phyloP scores from a whole-genome alignment of 164 flowering plant genomes.

The Nymphaea colorata region DNA sequence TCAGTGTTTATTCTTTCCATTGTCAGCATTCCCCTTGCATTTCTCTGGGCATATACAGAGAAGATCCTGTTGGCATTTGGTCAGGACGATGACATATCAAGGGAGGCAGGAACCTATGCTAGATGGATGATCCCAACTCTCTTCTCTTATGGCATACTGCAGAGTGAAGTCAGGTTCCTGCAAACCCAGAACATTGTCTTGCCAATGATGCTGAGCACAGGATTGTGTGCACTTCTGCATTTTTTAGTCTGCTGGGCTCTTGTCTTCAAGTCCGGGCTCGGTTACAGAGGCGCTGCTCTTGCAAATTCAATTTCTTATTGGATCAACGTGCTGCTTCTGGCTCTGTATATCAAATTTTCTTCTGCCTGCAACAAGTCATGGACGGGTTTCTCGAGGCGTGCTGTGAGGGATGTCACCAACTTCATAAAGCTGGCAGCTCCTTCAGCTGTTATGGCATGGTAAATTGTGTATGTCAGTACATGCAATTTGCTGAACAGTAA shows the following conservation, averaged over 20 bases:
- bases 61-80: slow-evolving; percentile 15
- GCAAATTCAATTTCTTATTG: slow-evolving; percentile 21
- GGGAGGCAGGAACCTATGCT: slow-evolving; percentile 21
- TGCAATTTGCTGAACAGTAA: neutral
- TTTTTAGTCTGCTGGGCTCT: slow-evolving; percentile 24
- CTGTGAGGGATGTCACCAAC: slow-evolving; percentile 3
- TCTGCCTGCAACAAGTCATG: slow-evolving; percentile 11
- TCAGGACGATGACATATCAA: slow-evolving; percentile 22
- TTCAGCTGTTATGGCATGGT: slow-evolving; percentile 12
- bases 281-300: slow-evolving; percentile 27
- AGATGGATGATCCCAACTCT: slow-evolving; percentile 25
- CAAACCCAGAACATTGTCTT: slow-evolving; percentile 27
- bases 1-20: slow-evolving; percentile 17
- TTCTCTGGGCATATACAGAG: slow-evolving; percentile 19
- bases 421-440: slow-evolving; percentile 9
- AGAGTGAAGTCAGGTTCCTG: slow-evolving; percentile 19
- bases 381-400: slow-evolving; percentile 11
- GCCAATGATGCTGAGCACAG: slow-evolving; percentile 30
- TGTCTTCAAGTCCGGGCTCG: slow-evolving; percentile 20
- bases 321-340: slow-evolving; percentile 10
- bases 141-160: slow-evolving; percentile 22
- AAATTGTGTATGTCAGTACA: neutral
- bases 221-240: slow-evolving; percentile 18
- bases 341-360: slow-evolving; percentile 8
- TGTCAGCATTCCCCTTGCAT: slow-evolving; percentile 21